These are phyloP conservation scores for Yamadazyma kanchanaburiensis DNA, from an alignment of 1,139 yeast genomes.

Conservation along the genomic window DNA sequence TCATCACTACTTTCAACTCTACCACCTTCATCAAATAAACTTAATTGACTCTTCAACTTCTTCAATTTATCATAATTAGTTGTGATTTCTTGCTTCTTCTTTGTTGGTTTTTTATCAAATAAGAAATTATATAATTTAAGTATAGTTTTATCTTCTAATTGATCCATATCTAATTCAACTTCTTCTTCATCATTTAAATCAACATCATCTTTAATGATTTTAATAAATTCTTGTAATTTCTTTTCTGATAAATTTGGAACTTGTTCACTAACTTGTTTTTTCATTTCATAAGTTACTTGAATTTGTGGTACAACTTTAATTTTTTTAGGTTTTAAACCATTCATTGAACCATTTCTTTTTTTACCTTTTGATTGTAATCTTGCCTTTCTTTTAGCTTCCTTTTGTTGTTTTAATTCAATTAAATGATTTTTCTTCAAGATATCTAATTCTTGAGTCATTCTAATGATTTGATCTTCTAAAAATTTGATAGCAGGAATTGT, in stretches of 20 bases:
- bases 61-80: slow-evolving; percentile 80
- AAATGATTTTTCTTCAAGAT: slow-evolving; percentile 67
- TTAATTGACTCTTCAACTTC: slow-evolving; percentile 77
- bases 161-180: slow-evolving; percentile 94
- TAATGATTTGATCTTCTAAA: slow-evolving; percentile 77
- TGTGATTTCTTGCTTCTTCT: slow-evolving; percentile 42
- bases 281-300: slow-evolving; percentile 88
- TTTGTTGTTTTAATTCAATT: slow-evolving; percentile 54
- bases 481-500: slow-evolving; percentile 85
- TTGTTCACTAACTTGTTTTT: slow-evolving; percentile 86
- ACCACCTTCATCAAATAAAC: slow-evolving; percentile 61
- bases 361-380: slow-evolving; percentile 33
- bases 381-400: slow-evolving; percentile 46
- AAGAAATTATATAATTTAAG: slow-evolving; percentile 79
- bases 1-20: slow-evolving; percentile 46
- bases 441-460: slow-evolving; percentile 84
- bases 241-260: slow-evolving; percentile 77
- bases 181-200: slow-evolving; percentile 73
- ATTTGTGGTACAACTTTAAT: slow-evolving; percentile 14
- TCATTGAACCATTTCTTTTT: slow-evolving; percentile 4
- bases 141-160: slow-evolving; percentile 80
- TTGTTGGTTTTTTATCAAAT: slow-evolving; percentile 52
- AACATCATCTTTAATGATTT: slow-evolving; percentile 83
- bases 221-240: slow-evolving; percentile 78
- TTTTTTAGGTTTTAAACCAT: slow-evolving; percentile 10